phyloP scores from a whole-genome alignment of 2,329 filamentous ascomycete species.

The Nothopassalora personata region DNA sequence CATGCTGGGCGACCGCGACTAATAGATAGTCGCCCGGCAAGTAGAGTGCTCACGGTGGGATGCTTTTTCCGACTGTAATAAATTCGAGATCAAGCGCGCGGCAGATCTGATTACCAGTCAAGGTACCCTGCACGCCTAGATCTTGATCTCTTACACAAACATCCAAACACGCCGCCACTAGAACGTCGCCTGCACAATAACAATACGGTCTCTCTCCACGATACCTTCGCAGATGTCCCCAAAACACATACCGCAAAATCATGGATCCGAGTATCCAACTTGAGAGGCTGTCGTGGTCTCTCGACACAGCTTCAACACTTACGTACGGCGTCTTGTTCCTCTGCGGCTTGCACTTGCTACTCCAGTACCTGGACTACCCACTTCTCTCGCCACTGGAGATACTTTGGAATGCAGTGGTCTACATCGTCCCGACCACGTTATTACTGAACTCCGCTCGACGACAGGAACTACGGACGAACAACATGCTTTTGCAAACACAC shows the following conservation, averaged over 20 bases:
- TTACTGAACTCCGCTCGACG: slow-evolving; percentile 51
- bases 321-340: slow-evolving; percentile 25
- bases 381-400: slow-evolving; percentile 43
- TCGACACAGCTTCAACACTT: slow-evolving; percentile 15
- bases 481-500: slow-evolving; percentile 30
- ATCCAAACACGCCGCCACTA: slow-evolving; percentile 5
- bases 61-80: not conserved
- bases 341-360: slow-evolving; percentile 30
- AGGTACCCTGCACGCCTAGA: not conserved
- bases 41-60: not conserved
- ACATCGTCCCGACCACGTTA: slow-evolving; percentile 51
- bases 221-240: slow-evolving; percentile 5
- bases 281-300: slow-evolving; percentile 16
- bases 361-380: slow-evolving; percentile 28
- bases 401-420: slow-evolving; percentile 58
- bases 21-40: not conserved
- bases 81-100: not conserved
- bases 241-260: not conserved
- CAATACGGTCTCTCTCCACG: not conserved
- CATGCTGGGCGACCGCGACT: slow-evolving; percentile 27
- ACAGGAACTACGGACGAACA: slow-evolving; percentile 26
- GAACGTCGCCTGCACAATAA: not conserved
- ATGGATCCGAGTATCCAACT: slow-evolving; percentile 24
- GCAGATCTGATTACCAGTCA: not conserved
- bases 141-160: not conserved